Base-by-base conservation (phyloP, 805 yeast genomes). In the Grigorovia transvaalensis region DNA sequence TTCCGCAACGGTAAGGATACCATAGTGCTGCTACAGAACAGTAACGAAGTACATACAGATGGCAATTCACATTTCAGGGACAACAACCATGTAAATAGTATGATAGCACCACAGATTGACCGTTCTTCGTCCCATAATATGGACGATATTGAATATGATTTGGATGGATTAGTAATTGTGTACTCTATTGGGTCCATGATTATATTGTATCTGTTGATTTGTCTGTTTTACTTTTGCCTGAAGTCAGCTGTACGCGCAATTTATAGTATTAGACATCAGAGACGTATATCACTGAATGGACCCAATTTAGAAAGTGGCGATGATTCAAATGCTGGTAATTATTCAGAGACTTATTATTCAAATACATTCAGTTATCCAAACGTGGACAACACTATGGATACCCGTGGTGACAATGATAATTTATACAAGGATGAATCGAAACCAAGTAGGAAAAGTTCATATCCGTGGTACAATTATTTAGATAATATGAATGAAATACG, bases 401-500 rank as follows among this genome's bases (percentile, higher is more conserved):
- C 30, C 47, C 35, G 44, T 40, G 19, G 17, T 49, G 20, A 51
- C 47, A 45, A 51, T 48, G 45, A 46, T 29, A 33, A 29, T 44
- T 18, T 12, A 18, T 18, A 30, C 19, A 41, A 13, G 4, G 42
- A 38, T 38, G 42, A 38, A 38, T 15, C 17, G 18, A 45, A 30
- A 18, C 18, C 43, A 35, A 46, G 18, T 13, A 19, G 19, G 27
- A 46, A 38, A 15, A 19, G 19, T 15, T 20, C 15, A 12, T 17
- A 46, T 38, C 40, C 23, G 20, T 66, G 68, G 65, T 83, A 86
- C 0, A 85, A 83, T 20, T 74, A 77, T 47, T 73, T 78, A 55
- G 88, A 81, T 57, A 90, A 83, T 57, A 83, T 79, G 49, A 80
- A 78, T 42, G 70, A 75, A 45, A 74, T 81, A 44, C 72, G 79